Evolutionary conservation across 495 filamentous ascomycete genomes (phyloP).

Genomic region (Penicillium ucsense): DNA sequence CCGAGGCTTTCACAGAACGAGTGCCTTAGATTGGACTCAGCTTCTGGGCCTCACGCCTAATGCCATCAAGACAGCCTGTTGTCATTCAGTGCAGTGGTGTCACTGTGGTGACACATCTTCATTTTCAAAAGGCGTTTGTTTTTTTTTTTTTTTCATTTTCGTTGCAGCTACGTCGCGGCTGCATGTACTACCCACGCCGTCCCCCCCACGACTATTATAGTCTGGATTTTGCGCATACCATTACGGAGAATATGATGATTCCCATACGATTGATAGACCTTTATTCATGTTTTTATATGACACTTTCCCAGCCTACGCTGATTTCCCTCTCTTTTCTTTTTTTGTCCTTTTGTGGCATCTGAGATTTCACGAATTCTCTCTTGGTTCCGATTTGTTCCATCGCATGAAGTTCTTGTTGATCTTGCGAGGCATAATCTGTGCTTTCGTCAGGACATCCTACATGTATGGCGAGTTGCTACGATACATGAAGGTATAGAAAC

Average conservation of each 20-base stretch:
- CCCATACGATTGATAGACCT: constrained; percentile 9
- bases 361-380: no score
- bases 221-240: not conserved
- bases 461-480: no score
- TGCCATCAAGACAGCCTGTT: not conserved
- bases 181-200: not conserved
- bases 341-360: no score
- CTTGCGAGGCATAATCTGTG: no score
- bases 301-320: no score
- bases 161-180: not conserved
- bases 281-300: not conserved
- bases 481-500: no score
- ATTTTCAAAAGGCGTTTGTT: constrained; percentile 1
- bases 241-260: constrained; percentile 6
- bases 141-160: not conserved
- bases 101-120: not conserved
- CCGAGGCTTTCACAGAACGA: no score
- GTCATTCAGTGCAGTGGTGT: not conserved
- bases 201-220: no score
- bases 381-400: no score
- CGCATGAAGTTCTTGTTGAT: no score
- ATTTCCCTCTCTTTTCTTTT: no score
- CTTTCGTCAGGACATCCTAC: no score
- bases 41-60: not conserved
- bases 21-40: not conserved